Evolutionary conservation across 2,329 filamentous ascomycete genomes (phyloP).

Genomic region (Alternaria longipes): DNA sequence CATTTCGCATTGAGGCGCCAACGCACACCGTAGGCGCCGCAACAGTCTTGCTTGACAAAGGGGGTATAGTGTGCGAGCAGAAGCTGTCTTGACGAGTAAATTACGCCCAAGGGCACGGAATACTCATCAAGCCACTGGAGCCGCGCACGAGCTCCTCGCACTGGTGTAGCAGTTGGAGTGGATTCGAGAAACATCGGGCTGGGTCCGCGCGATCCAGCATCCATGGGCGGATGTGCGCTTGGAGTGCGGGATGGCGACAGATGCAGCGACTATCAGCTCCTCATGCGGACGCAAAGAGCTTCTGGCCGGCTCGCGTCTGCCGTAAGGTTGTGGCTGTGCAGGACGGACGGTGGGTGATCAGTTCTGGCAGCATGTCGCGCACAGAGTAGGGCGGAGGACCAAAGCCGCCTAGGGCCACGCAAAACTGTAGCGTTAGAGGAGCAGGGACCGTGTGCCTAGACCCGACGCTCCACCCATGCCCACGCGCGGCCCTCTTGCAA

Average conservation of each 20-base stretch:
- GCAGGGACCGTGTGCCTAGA: constrained; percentile 34
- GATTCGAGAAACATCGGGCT: constrained; percentile 47
- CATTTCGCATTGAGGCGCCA: constrained; percentile 43
- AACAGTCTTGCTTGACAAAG: constrained; percentile 25
- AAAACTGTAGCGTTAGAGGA: constrained; percentile 32
- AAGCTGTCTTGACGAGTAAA: constrained; percentile 27
- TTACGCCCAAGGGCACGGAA: constrained; percentile 34
- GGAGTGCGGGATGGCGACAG: constrained; percentile 36
- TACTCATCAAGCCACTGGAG: constrained; percentile 33
- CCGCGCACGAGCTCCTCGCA: constrained; percentile 30
- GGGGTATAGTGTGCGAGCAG: constrained; percentile 29
- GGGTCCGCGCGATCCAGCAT: constrained; percentile 32
- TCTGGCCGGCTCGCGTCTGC: constrained; percentile 38
- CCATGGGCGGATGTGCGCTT: constrained; percentile 29
- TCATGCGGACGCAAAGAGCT: constrained; percentile 33
- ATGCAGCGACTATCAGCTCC: constrained; percentile 47
- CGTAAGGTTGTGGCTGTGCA: constrained; percentile 52
- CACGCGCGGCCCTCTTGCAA: constrained; percentile 37
- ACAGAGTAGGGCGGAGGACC: constrained; percentile 24
- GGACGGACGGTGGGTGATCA: constrained; percentile 31
- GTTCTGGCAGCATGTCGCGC: constrained; percentile 17
- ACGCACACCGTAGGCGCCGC: constrained; percentile 39
- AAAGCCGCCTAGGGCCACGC: constrained; percentile 25
- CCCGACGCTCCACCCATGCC: constrained; percentile 35
- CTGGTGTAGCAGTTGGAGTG: constrained; percentile 30